These are phyloP conservation scores for Metschnikowia baotianmanensis DNA, from an alignment of 805 yeast species.

Conservation along the genomic window DNA sequence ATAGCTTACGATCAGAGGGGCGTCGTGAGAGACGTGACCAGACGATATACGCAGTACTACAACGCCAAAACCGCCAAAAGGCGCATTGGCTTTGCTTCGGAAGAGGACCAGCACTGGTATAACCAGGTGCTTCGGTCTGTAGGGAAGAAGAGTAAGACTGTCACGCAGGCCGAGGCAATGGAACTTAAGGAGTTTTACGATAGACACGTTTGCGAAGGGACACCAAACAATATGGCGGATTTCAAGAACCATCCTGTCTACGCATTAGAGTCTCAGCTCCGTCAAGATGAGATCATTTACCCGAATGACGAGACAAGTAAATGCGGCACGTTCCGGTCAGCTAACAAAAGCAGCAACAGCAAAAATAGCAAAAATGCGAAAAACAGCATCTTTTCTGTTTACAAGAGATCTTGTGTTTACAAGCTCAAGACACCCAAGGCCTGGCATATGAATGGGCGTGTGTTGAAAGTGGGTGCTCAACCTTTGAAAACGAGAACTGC, in stretches of 20 bases:
- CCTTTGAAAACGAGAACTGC: constrained; percentile 45
- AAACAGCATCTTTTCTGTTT: constrained; percentile 61
- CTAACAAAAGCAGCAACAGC: constrained; percentile 15
- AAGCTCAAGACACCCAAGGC: constrained; percentile 69
- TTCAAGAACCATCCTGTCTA: constrained; percentile 85
- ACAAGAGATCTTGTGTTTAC: constrained; percentile 62
- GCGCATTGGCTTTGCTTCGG: constrained; percentile 57
- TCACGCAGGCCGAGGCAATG: constrained; percentile 42
- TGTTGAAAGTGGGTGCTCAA: constrained; percentile 65
- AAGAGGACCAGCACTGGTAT: constrained; percentile 62
- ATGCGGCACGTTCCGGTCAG: constrained; percentile 67
- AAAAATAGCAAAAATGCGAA: too few relatives aligned
- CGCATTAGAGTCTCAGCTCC: constrained; percentile 73
- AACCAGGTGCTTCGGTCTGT: constrained; percentile 39
- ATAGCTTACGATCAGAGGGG: constrained; percentile 70
- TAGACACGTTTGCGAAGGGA: constrained; percentile 71
- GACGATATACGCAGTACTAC: constrained; percentile 70
- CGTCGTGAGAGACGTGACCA: constrained; percentile 75
- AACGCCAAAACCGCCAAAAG: constrained; percentile 76
- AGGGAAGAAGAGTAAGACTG: constrained; percentile 21
- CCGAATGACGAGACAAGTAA: constrained; percentile 52
- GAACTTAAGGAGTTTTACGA: constrained; percentile 62
- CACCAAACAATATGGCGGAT: constrained; percentile 82
- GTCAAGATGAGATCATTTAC: constrained; percentile 66
- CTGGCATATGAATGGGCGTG: constrained; percentile 83